Conservation (phyloP, 805 yeast species). For the Lachancea quebecensis region DNA sequence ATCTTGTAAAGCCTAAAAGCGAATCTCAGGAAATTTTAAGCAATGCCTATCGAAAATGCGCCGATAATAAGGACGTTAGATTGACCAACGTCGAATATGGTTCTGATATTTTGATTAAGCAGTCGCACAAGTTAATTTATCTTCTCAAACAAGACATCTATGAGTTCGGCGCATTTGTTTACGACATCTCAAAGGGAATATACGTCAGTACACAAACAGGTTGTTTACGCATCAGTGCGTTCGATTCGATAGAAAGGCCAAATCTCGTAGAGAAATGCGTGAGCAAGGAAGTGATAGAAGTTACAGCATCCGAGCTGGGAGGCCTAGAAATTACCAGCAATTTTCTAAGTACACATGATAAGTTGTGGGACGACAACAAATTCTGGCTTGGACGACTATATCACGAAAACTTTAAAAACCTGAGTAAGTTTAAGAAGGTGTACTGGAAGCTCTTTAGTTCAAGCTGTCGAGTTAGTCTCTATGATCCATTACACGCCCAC, state of each 20-base stretch:
- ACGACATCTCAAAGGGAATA: slow-evolving; percentile 52
- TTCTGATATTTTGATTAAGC: slow-evolving; percentile 32
- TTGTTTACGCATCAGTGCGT: slow-evolving; percentile 79
- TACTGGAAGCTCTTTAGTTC: slow-evolving; percentile 23
- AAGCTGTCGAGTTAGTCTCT: slow-evolving; percentile 49
- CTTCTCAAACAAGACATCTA: slow-evolving; percentile 56
- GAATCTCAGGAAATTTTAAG: slow-evolving; percentile 62
- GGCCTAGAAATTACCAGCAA: slow-evolving; percentile 37
- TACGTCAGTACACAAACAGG: slow-evolving; percentile 81
- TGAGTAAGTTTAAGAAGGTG: slow-evolving; percentile 24
- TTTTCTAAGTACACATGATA: slow-evolving; percentile 61
- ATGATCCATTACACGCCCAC: slow-evolving; percentile 83
- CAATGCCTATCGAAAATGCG: slow-evolving; percentile 52
- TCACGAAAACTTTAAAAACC: slow-evolving; percentile 34
- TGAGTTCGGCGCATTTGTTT: slow-evolving; percentile 79
- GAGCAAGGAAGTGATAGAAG: slow-evolving; percentile 55
- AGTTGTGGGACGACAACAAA: slow-evolving; percentile 90
- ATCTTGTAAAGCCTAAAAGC: slow-evolving; percentile 60
- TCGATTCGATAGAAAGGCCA: slow-evolving; percentile 85
- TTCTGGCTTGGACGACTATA: slow-evolving; percentile 77
- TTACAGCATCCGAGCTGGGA: slow-evolving; percentile 37
- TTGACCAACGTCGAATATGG: slow-evolving; percentile 34
- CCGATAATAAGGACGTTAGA: slow-evolving; percentile 29
- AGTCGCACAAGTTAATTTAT: slow-evolving; percentile 40
- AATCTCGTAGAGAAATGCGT: slow-evolving; percentile 67